Percentiles rank a stretch among this genome's conserved stretches.
Evolutionary conservation across 1,139 yeast species (phyloP).

Genomic region (Kodamaea anthophila): DNA sequence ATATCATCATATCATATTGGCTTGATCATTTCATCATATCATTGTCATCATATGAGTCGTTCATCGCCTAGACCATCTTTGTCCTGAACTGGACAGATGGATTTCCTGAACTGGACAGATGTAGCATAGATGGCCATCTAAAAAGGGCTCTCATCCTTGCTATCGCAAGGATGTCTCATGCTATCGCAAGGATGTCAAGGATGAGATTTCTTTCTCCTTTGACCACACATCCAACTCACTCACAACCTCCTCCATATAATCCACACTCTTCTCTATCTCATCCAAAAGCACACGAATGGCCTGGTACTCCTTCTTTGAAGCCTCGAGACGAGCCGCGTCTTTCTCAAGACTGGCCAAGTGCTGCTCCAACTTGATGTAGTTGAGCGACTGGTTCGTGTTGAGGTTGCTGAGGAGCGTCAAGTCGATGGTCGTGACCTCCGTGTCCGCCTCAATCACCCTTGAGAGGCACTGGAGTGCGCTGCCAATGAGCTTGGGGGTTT

Average conservation of each 20-base stretch:
- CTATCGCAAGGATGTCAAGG: too few species aligned
- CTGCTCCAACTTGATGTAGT: constrained; percentile 49
- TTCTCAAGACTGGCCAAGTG: constrained; percentile 34
- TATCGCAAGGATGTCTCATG: too few species aligned
- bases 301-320: constrained; percentile 26
- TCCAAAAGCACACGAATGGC: constrained; percentile 25
- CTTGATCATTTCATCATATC: too few species aligned
- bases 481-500: constrained; percentile 25
- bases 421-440: constrained; percentile 47
- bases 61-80: too few species aligned
- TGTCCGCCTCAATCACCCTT: constrained; percentile 42
- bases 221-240: constrained; percentile 60
- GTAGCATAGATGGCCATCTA: too few species aligned
- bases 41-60: too few species aligned
- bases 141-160: too few species aligned
- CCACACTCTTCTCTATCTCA: constrained; percentile 41
- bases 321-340: constrained; percentile 24
- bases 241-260: constrained; percentile 39
- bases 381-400: constrained; percentile 53
- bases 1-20: too few species aligned
- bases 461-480: constrained; percentile 23
- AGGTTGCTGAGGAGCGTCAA: constrained; percentile 47
- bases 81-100: too few species aligned
- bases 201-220: constrained; percentile 42
- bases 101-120: too few species aligned